Conservation (phyloP, 2,329 filamentous ascomycete species). For the Dothideomycetidae sp. region DNA sequence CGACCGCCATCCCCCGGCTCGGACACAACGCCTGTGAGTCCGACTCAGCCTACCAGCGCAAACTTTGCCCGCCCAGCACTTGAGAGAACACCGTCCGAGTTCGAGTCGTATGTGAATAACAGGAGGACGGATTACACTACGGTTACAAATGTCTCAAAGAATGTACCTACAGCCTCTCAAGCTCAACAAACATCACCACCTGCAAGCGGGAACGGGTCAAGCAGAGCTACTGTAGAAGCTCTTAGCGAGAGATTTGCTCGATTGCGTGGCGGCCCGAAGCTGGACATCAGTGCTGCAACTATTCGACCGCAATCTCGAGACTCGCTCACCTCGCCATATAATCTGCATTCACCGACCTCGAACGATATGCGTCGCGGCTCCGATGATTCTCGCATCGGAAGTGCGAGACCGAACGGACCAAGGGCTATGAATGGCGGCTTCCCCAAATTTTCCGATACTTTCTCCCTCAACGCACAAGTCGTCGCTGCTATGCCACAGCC, state of each 20-base stretch:
- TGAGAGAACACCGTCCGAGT: constrained; percentile 11
- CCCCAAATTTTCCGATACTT: background rate
- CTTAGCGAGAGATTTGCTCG: constrained; percentile 22
- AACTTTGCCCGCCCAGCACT: background rate
- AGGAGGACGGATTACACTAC: background rate
- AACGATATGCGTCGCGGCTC: constrained; percentile 17
- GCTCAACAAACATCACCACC: background rate
- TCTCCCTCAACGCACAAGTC: constrained; percentile 35
- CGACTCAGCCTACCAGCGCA: background rate
- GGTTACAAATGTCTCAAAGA: constrained; percentile 1
- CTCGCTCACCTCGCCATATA: constrained; percentile 21
- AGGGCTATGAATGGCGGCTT: constrained; percentile 34
- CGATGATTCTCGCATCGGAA: constrained; percentile 11
- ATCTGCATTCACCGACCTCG: constrained; percentile 30
- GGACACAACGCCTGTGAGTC: background rate
- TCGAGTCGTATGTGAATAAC: background rate
- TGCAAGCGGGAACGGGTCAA: background rate
- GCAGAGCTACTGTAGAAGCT: constrained; percentile 30
- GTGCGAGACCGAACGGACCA: constrained; percentile 27
- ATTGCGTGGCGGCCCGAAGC: constrained; percentile 14
- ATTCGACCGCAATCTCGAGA: constrained; percentile 17
- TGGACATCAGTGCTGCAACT: constrained; percentile 12
- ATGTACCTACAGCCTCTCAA: background rate
- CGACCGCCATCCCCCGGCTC: constrained; percentile 1
- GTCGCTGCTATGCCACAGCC: constrained; percentile 50